Conservation (phyloP, 2,329 filamentous ascomycete genomes). For the Colletotrichum magnum region DNA sequence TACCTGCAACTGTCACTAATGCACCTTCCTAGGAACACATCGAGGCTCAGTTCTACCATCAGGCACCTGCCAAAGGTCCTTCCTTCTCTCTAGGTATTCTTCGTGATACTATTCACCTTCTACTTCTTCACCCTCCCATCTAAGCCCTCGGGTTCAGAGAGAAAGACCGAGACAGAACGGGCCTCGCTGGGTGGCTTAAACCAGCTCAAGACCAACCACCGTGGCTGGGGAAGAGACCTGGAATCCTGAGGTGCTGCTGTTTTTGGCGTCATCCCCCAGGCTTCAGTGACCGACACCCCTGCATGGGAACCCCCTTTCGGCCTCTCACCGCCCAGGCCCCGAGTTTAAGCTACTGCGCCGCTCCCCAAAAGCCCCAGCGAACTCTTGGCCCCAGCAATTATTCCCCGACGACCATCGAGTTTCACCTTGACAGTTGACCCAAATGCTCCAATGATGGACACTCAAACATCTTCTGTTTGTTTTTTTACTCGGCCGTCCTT, state of each 20-base stretch:
- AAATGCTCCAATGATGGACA: neutral
- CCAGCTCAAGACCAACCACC: neutral
- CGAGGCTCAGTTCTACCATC: conserved; percentile 3
- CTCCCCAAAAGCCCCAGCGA: conserved; percentile 5
- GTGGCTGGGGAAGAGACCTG: conserved; percentile 6
- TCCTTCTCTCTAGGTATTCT: no score
- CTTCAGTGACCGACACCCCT: conserved; percentile 5
- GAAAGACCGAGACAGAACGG: no score
- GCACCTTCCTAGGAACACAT: neutral
- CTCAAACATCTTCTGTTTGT: neutral
- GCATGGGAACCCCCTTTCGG: neutral
- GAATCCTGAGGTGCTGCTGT: conserved; percentile 10
- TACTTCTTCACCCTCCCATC: neutral
- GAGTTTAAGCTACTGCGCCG: no score
- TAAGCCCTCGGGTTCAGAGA: no score
- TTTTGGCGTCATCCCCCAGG: conserved; percentile 25
- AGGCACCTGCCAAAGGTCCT: conserved; percentile 17
- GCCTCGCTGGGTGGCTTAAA: no score
- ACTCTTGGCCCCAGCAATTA: conserved; percentile 36
- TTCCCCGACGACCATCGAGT: conserved; percentile 22
- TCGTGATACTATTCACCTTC: neutral
- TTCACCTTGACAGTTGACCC: conserved; percentile 16
- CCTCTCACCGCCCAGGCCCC: neutral
- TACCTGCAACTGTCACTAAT: neutral
- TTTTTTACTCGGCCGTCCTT: neutral